Evolutionary conservation across 306 rosid species (phyloP).

Genomic region (Sophora flavescens): DNA sequence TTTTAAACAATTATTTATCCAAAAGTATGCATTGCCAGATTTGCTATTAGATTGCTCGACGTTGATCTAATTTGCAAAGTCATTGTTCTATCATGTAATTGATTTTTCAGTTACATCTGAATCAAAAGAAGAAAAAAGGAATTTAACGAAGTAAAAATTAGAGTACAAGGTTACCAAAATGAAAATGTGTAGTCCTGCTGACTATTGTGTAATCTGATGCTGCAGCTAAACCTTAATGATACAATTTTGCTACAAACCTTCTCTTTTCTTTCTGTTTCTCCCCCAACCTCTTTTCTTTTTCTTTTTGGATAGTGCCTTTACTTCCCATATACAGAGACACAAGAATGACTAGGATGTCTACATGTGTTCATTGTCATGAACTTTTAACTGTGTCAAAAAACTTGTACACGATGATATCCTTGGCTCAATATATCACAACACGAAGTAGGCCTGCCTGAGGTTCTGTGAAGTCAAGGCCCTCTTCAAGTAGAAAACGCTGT

Average conservation of each 20-base stretch:
- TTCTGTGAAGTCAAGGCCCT: slow-evolving; percentile 78
- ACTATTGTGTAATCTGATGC: slow-evolving; percentile 55
- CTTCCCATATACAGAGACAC: slow-evolving; percentile 67
- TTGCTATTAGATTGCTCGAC: neutral
- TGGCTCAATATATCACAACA: slow-evolving; percentile 72
- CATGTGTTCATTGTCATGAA: slow-evolving; percentile 38
- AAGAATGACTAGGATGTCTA: slow-evolving; percentile 68
- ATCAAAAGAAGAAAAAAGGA: slow-evolving; percentile 35
- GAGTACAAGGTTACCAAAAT: slow-evolving; percentile 66
- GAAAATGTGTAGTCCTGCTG: slow-evolving; percentile 46
- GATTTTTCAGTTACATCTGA: slow-evolving; percentile 69
- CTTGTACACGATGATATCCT: slow-evolving; percentile 58
- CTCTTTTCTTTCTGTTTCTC: slow-evolving; percentile 40
- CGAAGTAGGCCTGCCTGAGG: slow-evolving; percentile 89
- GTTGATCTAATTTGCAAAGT: slow-evolving; percentile 40
- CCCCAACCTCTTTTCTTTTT: neutral
- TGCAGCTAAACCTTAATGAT: slow-evolving; percentile 56
- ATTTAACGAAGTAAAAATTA: slow-evolving; percentile 52
- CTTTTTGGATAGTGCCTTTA: slow-evolving; percentile 50
- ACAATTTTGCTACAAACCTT: slow-evolving; percentile 56
- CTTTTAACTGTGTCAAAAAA: slow-evolving; percentile 60
- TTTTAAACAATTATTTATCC: no score
- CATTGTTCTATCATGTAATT: slow-evolving; percentile 58
- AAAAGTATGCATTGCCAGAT: no score
- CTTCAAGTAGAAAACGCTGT: slow-evolving; percentile 84